Conservation (phyloP, 257 asterid genomes). For the Gentiana macrophylla region DNA sequence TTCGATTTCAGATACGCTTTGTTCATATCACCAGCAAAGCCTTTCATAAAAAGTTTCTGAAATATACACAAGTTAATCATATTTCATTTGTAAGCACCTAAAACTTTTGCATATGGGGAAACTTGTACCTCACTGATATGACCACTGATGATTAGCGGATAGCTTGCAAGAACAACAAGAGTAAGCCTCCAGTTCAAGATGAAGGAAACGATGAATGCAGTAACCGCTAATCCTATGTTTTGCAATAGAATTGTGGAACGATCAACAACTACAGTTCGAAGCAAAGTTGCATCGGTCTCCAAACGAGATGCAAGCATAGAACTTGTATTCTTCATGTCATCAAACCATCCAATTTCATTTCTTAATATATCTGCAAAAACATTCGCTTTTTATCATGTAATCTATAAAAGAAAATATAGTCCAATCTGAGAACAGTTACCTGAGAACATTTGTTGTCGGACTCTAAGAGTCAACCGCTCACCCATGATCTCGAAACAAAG, state of each 20-base stretch:
- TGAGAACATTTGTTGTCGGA: conserved; percentile 76
- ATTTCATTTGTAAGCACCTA: not conserved
- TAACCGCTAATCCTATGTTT: conserved; percentile 63
- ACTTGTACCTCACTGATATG: conserved; percentile 85
- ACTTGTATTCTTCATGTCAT: conserved; percentile 61
- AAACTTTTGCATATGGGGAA: not conserved
- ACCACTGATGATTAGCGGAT: conserved; percentile 79
- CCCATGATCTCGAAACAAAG: conserved; percentile 90
- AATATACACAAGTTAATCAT: conserved; percentile 12
- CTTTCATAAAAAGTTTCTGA: conserved; percentile 94
- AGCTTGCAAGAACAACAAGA: conserved; percentile 80
- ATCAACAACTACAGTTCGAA: conserved; percentile 82
- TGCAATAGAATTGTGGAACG: conserved; percentile 79
- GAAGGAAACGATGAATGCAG: conserved; percentile 83
- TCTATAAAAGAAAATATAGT: no score
- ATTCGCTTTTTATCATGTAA: no score
- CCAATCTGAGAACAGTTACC: conserved; percentile 27
- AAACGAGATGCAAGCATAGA: conserved; percentile 78
- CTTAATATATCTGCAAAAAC: conserved; percentile 73
- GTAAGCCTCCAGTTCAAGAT: conserved; percentile 97
- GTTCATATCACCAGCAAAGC: conserved; percentile 82
- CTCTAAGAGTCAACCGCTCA: conserved; percentile 78
- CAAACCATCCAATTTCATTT: conserved; percentile 96
- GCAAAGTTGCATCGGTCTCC: conserved; percentile 75
- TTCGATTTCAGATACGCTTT: conserved; percentile 95